Conservation (phyloP, 2,329 filamentous ascomycete genomes). For the Sporothrix variecibatus region DNA sequence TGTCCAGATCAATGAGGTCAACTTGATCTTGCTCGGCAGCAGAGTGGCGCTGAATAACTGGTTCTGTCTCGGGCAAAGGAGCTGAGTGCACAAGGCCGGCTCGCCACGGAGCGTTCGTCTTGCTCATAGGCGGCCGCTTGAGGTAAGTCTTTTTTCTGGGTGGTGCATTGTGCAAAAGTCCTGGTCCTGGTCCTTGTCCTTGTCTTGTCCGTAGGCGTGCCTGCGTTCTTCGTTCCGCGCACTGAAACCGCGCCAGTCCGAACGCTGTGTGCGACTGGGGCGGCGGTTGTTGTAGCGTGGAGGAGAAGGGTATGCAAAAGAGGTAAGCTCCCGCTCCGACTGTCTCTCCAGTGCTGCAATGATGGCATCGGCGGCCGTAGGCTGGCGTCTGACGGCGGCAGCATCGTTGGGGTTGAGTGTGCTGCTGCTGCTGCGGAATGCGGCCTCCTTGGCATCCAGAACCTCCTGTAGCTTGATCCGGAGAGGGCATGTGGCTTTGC, state of each 20-base stretch:
- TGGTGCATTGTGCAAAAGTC: neutral
- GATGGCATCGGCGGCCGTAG: neutral
- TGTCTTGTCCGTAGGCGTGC: neutral
- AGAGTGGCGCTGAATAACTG: neutral
- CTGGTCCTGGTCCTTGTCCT: neutral
- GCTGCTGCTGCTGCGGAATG: neutral
- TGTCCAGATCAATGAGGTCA: neutral
- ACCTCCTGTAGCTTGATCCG: neutral
- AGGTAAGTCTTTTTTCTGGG: neutral
- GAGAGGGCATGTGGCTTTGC: constrained; percentile 24
- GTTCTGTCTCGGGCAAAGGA: neutral
- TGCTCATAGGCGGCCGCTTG: constrained; percentile 3
- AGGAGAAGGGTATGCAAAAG: neutral
- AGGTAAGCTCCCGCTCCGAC: neutral
- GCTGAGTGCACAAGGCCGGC: neutral
- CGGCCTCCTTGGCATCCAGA: neutral
- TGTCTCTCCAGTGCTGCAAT: neutral
- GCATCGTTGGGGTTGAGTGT: neutral
- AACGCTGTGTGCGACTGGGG: neutral
- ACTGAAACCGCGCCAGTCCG: neutral
- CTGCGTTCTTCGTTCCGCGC: neutral
- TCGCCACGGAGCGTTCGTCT: constrained; percentile 6
- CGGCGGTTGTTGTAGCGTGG: too few relatives aligned
- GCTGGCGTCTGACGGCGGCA: neutral
- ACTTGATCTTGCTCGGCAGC: neutral